These are phyloP conservation scores for Beauveria asiatica DNA, from an alignment of 2,329 filamentous ascomycete species.

Conservation along the genomic window DNA sequence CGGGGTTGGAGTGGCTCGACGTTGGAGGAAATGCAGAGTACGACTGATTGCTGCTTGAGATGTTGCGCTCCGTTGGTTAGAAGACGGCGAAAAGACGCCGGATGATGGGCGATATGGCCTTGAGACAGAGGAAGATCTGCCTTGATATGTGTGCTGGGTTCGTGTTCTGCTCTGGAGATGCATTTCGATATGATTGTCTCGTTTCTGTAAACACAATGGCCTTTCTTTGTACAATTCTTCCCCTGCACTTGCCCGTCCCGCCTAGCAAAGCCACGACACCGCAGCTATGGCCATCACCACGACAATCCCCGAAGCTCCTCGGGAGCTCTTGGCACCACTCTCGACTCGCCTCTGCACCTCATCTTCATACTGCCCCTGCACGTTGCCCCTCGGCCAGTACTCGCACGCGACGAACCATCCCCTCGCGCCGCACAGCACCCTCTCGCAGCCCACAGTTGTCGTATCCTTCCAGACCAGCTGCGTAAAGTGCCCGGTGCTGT, in stretches of 20 bases:
- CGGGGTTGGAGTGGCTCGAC: slow-evolving; percentile 20
- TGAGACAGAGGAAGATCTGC: background rate
- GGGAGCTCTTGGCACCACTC: background rate
- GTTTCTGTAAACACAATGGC: background rate
- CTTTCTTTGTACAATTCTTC: background rate
- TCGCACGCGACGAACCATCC: slow-evolving; percentile 64
- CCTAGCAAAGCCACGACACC: background rate
- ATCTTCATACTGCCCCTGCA: slow-evolving; percentile 41
- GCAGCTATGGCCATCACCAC: background rate
- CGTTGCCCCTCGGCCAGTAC: slow-evolving; percentile 60
- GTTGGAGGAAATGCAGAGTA: slow-evolving; percentile 15
- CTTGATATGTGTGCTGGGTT: background rate
- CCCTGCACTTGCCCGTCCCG: background rate
- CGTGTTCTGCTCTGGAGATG: background rate
- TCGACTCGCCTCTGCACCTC: slow-evolving; percentile 19
- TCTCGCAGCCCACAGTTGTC: slow-evolving; percentile 48
- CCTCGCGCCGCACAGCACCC: slow-evolving; percentile 31
- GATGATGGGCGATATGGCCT: background rate
- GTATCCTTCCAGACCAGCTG: slow-evolving; percentile 65
- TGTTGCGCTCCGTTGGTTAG: background rate
- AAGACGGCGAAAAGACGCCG: background rate
- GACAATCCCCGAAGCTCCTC: too few relatives aligned
- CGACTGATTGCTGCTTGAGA: background rate
- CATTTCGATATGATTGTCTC: background rate
- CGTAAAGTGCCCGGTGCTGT: slow-evolving; percentile 62